Conservation (phyloP, 2,329 filamentous ascomycete species). For the Neonectria faginata region DNA sequence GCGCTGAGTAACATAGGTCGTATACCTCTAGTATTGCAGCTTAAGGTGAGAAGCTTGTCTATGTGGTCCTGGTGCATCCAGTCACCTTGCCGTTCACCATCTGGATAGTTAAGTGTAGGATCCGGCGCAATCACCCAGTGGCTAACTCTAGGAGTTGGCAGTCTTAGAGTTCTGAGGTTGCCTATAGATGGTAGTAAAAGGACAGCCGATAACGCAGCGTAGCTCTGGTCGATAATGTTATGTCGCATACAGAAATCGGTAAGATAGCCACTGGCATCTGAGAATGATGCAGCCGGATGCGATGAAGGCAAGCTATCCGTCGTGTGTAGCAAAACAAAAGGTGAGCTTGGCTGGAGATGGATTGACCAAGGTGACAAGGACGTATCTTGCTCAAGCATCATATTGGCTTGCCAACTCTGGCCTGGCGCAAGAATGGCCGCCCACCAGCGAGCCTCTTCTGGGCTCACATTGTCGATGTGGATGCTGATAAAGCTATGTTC, state of each 20-base stretch:
- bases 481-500: constrained; percentile 2
- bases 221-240: constrained; percentile 9
- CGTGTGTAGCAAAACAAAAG: constrained; percentile 8
- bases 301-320: neutral
- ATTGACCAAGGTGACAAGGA: constrained; percentile 9
- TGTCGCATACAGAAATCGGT: constrained; percentile 3
- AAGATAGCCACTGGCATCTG: constrained; percentile 14
- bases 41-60: constrained; percentile 43
- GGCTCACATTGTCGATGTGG: neutral
- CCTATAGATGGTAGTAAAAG: constrained; percentile 14
- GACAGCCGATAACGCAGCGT: constrained; percentile 9
- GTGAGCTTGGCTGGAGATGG: constrained; percentile 2
- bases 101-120: neutral
- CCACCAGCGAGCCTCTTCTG: constrained; percentile 14
- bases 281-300: constrained; percentile 11
- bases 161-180: neutral
- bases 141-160: constrained; percentile 6
- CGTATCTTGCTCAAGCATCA: constrained; percentile 5
- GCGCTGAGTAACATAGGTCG: constrained; percentile 42
- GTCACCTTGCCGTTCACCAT: neutral
- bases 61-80: neutral
- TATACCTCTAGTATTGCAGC: constrained; percentile 42
- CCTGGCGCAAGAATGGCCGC: constrained; percentile 16
- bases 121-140: neutral
- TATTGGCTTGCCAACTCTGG: constrained; percentile 11